These are phyloP conservation scores for Kregervanrija fluxuum DNA, from an alignment of 805 yeast genomes.

Conservation along the genomic window DNA sequence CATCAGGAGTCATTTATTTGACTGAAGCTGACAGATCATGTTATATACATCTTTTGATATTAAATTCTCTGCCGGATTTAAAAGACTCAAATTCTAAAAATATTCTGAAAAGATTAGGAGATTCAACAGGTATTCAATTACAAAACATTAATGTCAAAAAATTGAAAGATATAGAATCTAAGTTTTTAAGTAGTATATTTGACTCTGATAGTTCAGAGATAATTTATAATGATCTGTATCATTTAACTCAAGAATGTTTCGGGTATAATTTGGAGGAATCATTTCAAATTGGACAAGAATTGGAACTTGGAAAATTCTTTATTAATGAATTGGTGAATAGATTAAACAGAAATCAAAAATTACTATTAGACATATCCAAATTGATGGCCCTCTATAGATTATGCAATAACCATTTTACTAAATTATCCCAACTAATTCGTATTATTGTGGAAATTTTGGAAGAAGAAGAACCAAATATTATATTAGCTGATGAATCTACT, in stretches of 20 bases:
- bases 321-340: background rate
- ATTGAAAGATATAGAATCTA: conserved; percentile 6
- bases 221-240: background rate
- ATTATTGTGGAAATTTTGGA: conserved; percentile 12
- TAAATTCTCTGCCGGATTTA: conserved; percentile 52
- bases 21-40: conserved; percentile 43
- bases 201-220: background rate
- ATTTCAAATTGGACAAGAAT: background rate
- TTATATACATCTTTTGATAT: conserved; percentile 45
- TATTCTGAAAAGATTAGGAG: conserved; percentile 23
- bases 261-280: background rate
- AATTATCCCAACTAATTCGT: conserved; percentile 14
- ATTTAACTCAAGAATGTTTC: too few relatives aligned
- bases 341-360: background rate
- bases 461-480: conserved; percentile 2
- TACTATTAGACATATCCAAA: background rate
- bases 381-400: conserved; percentile 14
- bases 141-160: conserved; percentile 7
- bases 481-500: conserved; percentile 3
- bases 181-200: conserved; percentile 2
- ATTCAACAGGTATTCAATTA: conserved; percentile 18
- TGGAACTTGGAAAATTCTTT: conserved; percentile 1
- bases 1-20: conserved; percentile 75
- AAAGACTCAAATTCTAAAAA: conserved; percentile 32
- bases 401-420: conserved; percentile 11